phyloP scores from a whole-genome alignment of 2,329 filamentous ascomycete species.

The Colletotrichum tofieldiae region DNA sequence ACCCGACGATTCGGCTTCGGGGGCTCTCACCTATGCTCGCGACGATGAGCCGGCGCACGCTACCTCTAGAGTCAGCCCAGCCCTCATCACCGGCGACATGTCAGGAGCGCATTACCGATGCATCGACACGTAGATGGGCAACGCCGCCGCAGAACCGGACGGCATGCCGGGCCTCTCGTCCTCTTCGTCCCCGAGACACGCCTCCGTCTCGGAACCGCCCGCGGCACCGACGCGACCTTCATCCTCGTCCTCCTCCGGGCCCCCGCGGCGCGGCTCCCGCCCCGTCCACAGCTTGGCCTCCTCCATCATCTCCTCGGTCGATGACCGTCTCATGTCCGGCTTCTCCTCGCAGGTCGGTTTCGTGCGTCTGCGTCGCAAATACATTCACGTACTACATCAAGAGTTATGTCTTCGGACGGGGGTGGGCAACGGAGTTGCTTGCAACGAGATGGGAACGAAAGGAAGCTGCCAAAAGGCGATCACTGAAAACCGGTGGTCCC shows the following conservation, averaged over 20 bases:
- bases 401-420: not conserved
- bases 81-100: not conserved
- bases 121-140: constrained; percentile 40
- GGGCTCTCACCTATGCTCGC: constrained; percentile 34
- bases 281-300: constrained; percentile 36
- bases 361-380: constrained; percentile 36
- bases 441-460: not conserved
- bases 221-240: constrained; percentile 4
- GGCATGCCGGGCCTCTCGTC: not conserved
- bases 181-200: constrained; percentile 28
- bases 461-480: not conserved
- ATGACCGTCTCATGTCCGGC: constrained; percentile 29
- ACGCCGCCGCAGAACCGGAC: not conserved
- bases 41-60: constrained; percentile 38
- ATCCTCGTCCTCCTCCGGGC: constrained; percentile 24
- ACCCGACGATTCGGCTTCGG: not conserved
- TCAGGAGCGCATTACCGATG: constrained; percentile 23
- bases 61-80: constrained; percentile 14
- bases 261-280: constrained; percentile 9
- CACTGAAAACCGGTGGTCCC: not conserved
- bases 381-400: constrained; percentile 36
- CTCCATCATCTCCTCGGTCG: constrained; percentile 27
- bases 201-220: constrained; percentile 39
- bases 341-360: constrained; percentile 12
- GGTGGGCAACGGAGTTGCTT: not conserved